phyloP scores from a whole-genome alignment of 1,284 basidiomycete genomes.

The Cryptococcus sp. region DNA sequence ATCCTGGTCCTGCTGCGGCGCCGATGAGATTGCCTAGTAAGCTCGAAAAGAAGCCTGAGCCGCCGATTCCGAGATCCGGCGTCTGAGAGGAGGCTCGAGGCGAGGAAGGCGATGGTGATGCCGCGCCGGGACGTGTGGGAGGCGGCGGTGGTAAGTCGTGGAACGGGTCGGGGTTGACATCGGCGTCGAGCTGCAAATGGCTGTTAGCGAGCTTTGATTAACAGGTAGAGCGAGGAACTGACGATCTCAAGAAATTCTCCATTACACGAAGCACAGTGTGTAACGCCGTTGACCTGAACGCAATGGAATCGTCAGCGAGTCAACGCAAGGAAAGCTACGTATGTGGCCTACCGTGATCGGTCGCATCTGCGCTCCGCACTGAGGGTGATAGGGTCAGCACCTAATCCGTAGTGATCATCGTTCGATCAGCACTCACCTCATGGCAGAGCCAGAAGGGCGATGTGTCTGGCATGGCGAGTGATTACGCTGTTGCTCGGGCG shows the following conservation, averaged over 20 bases:
- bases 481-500: background rate
- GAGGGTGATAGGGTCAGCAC: background rate
- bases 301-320: background rate
- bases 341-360: constrained; percentile 32
- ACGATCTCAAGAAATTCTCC: constrained; percentile 51
- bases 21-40: constrained; percentile 14
- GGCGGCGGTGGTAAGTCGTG: constrained; percentile 46
- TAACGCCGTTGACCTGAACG: constrained; percentile 31
- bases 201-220: background rate
- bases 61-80: constrained; percentile 5
- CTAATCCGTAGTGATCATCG: no score
- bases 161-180: constrained; percentile 47
- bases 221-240: constrained; percentile 3
- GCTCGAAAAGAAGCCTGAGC: constrained; percentile 13
- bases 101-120: background rate
- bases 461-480: constrained; percentile 25
- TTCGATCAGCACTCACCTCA: constrained; percentile 28
- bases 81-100: background rate
- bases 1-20: constrained; percentile 1
- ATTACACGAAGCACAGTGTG: constrained; percentile 47
- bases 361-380: constrained; percentile 49
- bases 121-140: constrained; percentile 28
- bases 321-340: background rate
- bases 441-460: constrained; percentile 49
- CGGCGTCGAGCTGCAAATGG: constrained; percentile 38